Conservation (phyloP, 2,329 filamentous ascomycete species). For the Delphinella strobiligena region DNA sequence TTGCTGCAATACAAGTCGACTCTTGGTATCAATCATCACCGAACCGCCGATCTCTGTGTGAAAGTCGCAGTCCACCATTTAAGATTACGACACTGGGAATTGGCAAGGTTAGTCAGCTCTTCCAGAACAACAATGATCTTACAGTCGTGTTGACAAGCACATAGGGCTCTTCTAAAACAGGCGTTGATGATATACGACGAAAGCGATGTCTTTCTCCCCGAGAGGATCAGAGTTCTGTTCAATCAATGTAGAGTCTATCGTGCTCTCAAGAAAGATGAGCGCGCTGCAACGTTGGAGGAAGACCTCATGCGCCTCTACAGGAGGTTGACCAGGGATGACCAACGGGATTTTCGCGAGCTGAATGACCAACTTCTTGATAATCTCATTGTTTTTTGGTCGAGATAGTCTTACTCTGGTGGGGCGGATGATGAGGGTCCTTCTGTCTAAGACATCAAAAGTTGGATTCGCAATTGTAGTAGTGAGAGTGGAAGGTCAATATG, state of each 20-base stretch:
- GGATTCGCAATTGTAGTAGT: too few species aligned
- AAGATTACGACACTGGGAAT: neutral
- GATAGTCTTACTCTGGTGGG: too few species aligned
- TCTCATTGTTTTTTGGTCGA: constrained; percentile 3
- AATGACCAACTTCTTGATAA: neutral
- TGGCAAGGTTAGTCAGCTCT: neutral
- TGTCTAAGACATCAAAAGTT: too few species aligned
- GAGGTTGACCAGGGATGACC: too few species aligned
- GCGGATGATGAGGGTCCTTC: too few species aligned
- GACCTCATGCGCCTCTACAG: too few species aligned
- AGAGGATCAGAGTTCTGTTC: neutral
- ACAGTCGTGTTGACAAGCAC: neutral
- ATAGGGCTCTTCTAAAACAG: neutral
- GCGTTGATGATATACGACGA: neutral
- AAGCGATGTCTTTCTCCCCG: neutral
- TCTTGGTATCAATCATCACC: constrained; percentile 11
- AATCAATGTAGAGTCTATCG: neutral
- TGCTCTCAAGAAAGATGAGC: neutral
- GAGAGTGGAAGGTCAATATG: too few species aligned
- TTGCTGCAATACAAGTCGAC: constrained; percentile 10
- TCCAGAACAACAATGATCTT: neutral
- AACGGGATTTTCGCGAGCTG: neutral
- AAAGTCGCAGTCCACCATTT: constrained; percentile 11
- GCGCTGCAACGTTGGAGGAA: too few species aligned
- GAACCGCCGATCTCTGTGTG: constrained; percentile 10